Base-by-base conservation (phyloP, 495 filamentous ascomycete species). In the Mycothermus thermophilus region DNA sequence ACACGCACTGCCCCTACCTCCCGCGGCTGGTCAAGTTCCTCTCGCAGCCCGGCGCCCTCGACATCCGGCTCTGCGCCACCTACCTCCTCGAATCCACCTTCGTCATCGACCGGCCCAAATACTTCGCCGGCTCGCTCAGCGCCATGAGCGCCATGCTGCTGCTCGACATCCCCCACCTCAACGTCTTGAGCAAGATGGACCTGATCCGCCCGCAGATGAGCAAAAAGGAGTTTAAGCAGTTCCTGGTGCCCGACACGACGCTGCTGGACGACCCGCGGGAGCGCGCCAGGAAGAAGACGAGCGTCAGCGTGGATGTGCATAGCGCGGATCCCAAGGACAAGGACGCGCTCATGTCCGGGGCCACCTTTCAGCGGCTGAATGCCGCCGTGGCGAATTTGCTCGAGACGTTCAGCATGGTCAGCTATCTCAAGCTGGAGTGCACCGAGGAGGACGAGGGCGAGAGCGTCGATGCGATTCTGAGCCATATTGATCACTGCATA, bases 121-220 rank as follows among this genome's bases (percentile, higher is more conserved):
- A 86, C 69, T 96, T 97, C 52, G 80, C 90, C 1, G 90, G 90
- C 10, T 92, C 90, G 2, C 60, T 97, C 39, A 87, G 80, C 48
- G 90, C 90, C 30, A 95, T 97, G 88, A 90, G 81, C 35, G 87
- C 90, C 22, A 97, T 97, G 90, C 72, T 95, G 42, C 86, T 95
- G 84, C 68, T 97, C 28, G 90, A 94, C 60, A 72, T 95, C 41
- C 90, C 90, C 2, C 90, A 97, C 49, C 64, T 97, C 48, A 95
- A 95, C 50, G 76, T 95, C 35, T 66, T 97, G 42, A 85, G 74
- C 41, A 97, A 97, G 67, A 94, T 97, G 87, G 90, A 95, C 52
- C 74, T 95, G 33, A 71, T 95, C 35, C 84, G 82, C 44, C 83
- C 80, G 21, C 81, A 80, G 54, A 69, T 95, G 4, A 66, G 77